Evolutionary conservation across 257 asterid species (phyloP), one percentile per base, ranked within the genome.

Genomic region (Avicennia marina): DNA sequence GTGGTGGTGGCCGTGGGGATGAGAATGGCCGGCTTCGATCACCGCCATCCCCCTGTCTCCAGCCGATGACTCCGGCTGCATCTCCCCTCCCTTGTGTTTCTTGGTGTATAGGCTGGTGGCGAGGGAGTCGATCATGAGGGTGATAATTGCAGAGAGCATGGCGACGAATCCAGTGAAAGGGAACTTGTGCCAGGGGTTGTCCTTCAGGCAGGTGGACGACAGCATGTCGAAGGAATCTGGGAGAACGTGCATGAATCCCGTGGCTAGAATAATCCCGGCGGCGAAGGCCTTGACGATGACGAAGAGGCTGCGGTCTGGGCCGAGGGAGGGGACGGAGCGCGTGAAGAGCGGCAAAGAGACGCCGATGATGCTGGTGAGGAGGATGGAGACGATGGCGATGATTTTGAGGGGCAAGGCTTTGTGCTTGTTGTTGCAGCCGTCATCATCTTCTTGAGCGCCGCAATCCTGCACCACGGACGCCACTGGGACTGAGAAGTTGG

Each of bases 301-400:
- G 69, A 82, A 82, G 0, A 79, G 13, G 22, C 33, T 56, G 3
- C 62, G 43, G 2, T 82, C 86, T 0, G 82, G 82, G 27, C 54
- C 43, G 15, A 58, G 43, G 13, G 64, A 41, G 41, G 64, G 54
- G 1, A 58, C 47, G 87, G 87, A 81, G 1, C 72, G 65, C 0
- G 83, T 72, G 0, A 77, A 59, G 1, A 81, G 60, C 1, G 88
- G 88, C 15, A 85, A 25, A 4, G 68, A 55, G 1, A 85, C 90
- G 9, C 90, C 94, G 16, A 85, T 79, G 74, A 84, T 70, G 55
- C 90, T 84, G 0, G 87, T 71, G 0, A 72, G 13, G 0, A 84
- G 48, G 7, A 84, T 84, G 6, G 82, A 65, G 2, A 53, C 46
- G 20, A 84, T 75, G 41, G 89, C 89, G 21, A 84, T 84, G 69